phyloP scores from a whole-genome alignment of 495 filamentous ascomycete genomes.

The Tuber aestivum region DNA sequence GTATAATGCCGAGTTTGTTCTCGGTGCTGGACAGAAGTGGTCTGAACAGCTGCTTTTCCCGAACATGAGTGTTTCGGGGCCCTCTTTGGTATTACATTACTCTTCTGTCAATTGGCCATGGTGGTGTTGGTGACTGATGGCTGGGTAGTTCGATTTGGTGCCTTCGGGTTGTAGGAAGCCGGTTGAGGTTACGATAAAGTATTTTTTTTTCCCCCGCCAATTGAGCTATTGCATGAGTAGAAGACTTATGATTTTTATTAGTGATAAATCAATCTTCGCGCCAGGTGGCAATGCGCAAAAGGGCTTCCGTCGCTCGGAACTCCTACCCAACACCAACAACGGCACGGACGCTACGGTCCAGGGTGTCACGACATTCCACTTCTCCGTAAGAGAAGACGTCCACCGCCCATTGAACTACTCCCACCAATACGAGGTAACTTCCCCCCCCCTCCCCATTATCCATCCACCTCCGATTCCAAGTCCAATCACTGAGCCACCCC shows the following conservation, averaged over 20 bases:
- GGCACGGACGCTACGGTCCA: conserved; percentile 46
- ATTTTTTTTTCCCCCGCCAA: not conserved
- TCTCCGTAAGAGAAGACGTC: conserved; percentile 50
- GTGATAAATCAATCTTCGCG: conserved; percentile 51
- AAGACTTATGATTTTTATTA: not conserved
- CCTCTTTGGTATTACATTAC: conserved; percentile 2
- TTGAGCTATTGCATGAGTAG: not conserved
- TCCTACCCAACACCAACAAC: conserved; percentile 51
- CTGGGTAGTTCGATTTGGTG: conserved; percentile 26
- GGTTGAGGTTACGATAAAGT: conserved; percentile 32
- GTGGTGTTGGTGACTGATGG: not conserved
- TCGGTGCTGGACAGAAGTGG: conserved; percentile 36
- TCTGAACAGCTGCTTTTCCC: conserved; percentile 9
- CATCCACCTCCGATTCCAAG: conserved; percentile 44
- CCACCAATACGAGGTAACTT: conserved; percentile 50
- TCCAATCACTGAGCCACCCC: not conserved
- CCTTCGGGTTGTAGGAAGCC: conserved; percentile 2
- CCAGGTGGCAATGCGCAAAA: conserved; percentile 47
- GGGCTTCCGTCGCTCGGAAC: conserved; percentile 54
- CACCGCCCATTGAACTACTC: conserved; percentile 50
- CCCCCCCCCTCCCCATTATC: not conserved
- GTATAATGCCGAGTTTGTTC: conserved; percentile 33
- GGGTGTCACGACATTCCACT: conserved; percentile 53
- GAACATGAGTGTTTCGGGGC: not conserved
- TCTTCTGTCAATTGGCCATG: not conserved